Percentiles rank a stretch among this genome's conserved stretches.
Evolutionary conservation across 225 moss, liverwort and hornwort genomes (phyloP).

Genomic region (Climacium dendroides): DNA sequence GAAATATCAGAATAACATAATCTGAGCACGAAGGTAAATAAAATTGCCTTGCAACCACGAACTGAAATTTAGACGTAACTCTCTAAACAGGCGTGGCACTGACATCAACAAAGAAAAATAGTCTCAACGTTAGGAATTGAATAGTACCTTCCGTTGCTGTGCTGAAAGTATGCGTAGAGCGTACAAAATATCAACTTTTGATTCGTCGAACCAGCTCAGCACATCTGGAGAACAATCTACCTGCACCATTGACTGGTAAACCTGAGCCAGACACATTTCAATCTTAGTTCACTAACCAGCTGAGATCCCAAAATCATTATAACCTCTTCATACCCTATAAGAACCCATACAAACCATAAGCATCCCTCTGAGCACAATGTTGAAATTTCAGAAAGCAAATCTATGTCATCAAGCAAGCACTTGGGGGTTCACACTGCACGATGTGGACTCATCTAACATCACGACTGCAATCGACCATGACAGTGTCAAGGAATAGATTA

Average conservation of each 20-base stretch:
- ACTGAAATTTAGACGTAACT: background rate
- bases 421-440: background rate
- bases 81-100: background rate
- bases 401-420: background rate
- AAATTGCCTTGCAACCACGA: background rate
- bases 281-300: background rate
- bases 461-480: background rate
- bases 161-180: constrained; percentile 67
- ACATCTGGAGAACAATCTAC: constrained; percentile 43
- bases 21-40: background rate
- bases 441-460: background rate
- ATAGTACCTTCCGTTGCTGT: constrained; percentile 22
- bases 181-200: constrained; percentile 18
- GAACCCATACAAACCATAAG: background rate
- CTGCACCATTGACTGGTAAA: constrained; percentile 58
- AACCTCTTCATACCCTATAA: background rate
- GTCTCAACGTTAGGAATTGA: background rate
- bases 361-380: background rate
- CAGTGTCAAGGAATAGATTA: background rate
- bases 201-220: constrained; percentile 25
- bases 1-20: background rate
- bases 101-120: background rate
- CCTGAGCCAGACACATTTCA: constrained; percentile 25
- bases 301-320: background rate
- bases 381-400: background rate